Evolutionary conservation across 2,329 filamentous ascomycete species (phyloP), one percentile per base, ranked within the genome.

Genomic region (Pyricularia sp.): DNA sequence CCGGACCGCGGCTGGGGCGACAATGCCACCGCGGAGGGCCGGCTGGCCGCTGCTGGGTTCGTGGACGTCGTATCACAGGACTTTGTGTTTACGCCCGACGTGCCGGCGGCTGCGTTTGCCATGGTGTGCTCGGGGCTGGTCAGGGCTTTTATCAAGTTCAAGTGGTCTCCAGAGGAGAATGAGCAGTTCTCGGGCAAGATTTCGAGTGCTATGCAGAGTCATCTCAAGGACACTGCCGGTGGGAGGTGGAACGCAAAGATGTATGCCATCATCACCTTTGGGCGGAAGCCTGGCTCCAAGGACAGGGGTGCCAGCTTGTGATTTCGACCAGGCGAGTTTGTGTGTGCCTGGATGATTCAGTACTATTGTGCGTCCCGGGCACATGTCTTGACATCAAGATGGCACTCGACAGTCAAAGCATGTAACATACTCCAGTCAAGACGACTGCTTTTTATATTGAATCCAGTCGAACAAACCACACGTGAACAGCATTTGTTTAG

Each of bases 111-210:
- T 25, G 65, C 3, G 65, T 67, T 67, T 42, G 42, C 42, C 20
- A 42, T 26, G 42, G 65, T 42, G 4, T 58, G 36, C 36, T 36
- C 36, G 20, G 42, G 26, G 11, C 25, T 67, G 65, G 28, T 67
- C 11, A 26, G 12, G 30, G 23, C 42, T 26, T 36, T 67, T 25
- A 30, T 42, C 20, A 55, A 26, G 42, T 25, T 28, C 23, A 20
- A 30, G 23, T 67, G 66, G 66, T 67, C 66, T 11, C 36, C 42
- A 4, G 66, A 67, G 66, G 26, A 67, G 20, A 30, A 30, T n/a
- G 50, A 28, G 28, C 28, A 23, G 14, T 67, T 30, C 30, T 26
- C n/a, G 50, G 42, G 10, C 33, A 2, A n/a, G 36, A 67, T 67
- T 23, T 25, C 28, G 14, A 11, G n/a, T 9, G 66, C 66, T 10